A percentile compares a stretch with the other conserved stretches of the same genome.
Conservation (phyloP, 2,329 filamentous ascomycete species). For the Arthroderma sp. region DNA sequence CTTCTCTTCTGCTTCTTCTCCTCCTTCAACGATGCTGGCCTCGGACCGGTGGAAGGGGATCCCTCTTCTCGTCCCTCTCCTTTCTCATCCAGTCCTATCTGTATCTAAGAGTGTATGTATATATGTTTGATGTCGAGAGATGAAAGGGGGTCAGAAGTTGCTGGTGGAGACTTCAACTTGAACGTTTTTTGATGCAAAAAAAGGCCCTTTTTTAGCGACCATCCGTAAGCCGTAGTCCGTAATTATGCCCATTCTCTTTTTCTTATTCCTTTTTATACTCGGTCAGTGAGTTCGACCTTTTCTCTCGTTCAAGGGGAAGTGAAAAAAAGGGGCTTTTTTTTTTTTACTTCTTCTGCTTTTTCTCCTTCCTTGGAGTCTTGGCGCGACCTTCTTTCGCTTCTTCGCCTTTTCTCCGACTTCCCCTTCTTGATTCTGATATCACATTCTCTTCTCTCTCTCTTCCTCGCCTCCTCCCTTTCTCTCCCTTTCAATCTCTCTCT, state of each 20-base stretch:
- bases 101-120: no score
- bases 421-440: neutral
- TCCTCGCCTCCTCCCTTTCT: neutral
- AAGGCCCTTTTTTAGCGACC: no score
- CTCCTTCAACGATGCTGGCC: neutral
- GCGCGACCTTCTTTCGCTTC: neutral
- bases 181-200: no score
- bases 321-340: neutral
- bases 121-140: no score
- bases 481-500: neutral
- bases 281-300: no score
- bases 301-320: no score
- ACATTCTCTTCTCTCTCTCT: neutral
- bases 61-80: neutral
- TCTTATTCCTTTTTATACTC: no score
- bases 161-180: no score
- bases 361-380: neutral
- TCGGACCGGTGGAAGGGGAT: neutral
- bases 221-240: no score
- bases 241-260: no score
- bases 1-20: no score
- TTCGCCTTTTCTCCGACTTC: neutral
- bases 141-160: no score
- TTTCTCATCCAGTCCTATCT: neutral
- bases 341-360: neutral